phyloP scores from a whole-genome alignment of 306 rosid genomes.

The Prunus davidiana region DNA sequence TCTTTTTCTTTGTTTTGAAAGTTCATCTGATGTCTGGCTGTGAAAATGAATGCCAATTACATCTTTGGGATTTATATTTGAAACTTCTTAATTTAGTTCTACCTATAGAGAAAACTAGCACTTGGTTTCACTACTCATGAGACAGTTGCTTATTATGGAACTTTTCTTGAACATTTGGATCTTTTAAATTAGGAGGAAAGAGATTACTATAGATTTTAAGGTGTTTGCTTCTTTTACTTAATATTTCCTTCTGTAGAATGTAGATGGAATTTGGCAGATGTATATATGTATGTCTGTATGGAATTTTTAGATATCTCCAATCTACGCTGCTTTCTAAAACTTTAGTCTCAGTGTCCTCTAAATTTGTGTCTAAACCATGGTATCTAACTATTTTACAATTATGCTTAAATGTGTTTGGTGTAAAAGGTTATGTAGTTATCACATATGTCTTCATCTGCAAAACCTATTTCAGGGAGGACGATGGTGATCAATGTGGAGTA shows the following conservation, averaged over 20 bases:
- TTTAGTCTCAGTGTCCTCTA: neutral
- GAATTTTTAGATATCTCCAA: neutral
- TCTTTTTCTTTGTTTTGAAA: neutral
- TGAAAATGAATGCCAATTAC: too few species aligned
- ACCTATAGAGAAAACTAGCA: neutral
- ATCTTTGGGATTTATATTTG: too few species aligned
- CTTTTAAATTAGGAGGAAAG: neutral
- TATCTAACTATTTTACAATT: neutral
- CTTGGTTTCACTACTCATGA: neutral
- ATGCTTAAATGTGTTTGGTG: neutral
- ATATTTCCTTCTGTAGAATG: neutral
- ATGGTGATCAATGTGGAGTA: conserved; percentile 98
- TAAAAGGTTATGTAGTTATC: neutral
- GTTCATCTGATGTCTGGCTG: too few species aligned
- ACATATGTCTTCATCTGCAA: conserved; percentile 4
- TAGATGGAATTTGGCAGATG: neutral
- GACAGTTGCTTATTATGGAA: neutral
- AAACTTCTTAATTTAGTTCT: neutral
- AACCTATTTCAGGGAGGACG: conserved; percentile 60
- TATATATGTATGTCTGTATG: too few species aligned
- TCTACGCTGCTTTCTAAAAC: neutral
- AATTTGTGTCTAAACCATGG: neutral
- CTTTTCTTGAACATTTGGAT: neutral
- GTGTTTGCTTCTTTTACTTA: neutral
- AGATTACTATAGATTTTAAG: neutral